Percentiles rank a stretch among this genome's conserved stretches.
phyloP scores from a whole-genome alignment of 2,329 filamentous ascomycete species.

The Lasiodiplodia hormozganensis region DNA sequence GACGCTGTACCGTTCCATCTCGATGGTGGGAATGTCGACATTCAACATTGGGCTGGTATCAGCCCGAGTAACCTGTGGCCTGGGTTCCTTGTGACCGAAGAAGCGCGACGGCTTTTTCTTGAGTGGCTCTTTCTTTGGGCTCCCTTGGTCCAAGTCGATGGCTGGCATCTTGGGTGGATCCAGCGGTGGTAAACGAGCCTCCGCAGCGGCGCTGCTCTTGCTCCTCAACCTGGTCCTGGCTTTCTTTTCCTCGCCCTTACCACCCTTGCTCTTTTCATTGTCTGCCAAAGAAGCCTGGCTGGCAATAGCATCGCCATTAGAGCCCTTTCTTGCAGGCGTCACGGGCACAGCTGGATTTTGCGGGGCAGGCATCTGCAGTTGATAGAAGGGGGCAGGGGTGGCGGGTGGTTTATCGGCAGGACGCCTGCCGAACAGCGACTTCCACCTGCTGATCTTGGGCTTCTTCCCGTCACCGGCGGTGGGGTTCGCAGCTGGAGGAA shows the following conservation, averaged over 20 bases:
- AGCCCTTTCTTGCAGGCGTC: slow-evolving; percentile 25
- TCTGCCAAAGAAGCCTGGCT: slow-evolving; percentile 30
- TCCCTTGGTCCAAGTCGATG: slow-evolving; percentile 34
- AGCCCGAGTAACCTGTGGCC: slow-evolving; percentile 5
- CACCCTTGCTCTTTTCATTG: slow-evolving; percentile 36
- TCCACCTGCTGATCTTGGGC: slow-evolving; percentile 49
- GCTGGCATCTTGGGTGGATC: slow-evolving; percentile 32
- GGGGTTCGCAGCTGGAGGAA: slow-evolving; percentile 17
- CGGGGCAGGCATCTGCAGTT: slow-evolving; percentile 38
- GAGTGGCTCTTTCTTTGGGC: slow-evolving; percentile 30
- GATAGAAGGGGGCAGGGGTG: slow-evolving; percentile 46
- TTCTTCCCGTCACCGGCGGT: slow-evolving; percentile 33
- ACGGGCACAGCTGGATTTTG: neutral
- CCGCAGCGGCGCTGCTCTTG: slow-evolving; percentile 30
- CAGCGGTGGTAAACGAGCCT: slow-evolving; percentile 35
- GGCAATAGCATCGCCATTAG: neutral
- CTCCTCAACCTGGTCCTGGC: slow-evolving; percentile 23
- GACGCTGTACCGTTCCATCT: slow-evolving; percentile 88
- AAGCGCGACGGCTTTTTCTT: slow-evolving; percentile 20
- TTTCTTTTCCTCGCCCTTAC: slow-evolving; percentile 20
- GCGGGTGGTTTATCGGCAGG: slow-evolving; percentile 33
- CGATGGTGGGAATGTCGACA: slow-evolving; percentile 79
- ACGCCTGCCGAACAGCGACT: slow-evolving; percentile 46
- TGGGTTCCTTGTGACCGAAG: slow-evolving; percentile 29
- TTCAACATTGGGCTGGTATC: slow-evolving; percentile 59